A percentile compares a stretch with the other conserved stretches of the same genome.
phyloP scores from a whole-genome alignment of 371 early-diverging fungal genomes.

The Phascolomyces articulosus region DNA sequence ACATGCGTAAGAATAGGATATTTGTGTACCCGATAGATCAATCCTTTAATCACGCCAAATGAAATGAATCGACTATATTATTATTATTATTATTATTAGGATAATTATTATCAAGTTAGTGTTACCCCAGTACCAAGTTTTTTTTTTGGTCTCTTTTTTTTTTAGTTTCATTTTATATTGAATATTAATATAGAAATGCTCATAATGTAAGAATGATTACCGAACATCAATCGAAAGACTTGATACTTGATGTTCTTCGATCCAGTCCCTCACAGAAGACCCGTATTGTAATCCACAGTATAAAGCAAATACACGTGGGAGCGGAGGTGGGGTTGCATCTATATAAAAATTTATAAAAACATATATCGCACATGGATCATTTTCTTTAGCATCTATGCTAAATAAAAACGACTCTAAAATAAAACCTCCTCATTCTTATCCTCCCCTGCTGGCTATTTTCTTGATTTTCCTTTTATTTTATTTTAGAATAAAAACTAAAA shows the following conservation, averaged over 20 bases:
- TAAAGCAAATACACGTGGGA: conserved; percentile 70
- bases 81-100: too few species aligned
- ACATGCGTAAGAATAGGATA: conserved; percentile 68
- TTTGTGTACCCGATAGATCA: conserved; percentile 81
- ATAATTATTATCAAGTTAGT: conserved; percentile 3
- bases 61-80: conserved; percentile 73
- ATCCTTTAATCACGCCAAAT: conserved; percentile 81
- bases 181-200: too few species aligned
- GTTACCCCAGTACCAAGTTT: background rate
- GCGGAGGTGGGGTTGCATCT: conserved; percentile 54
- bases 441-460: too few species aligned
- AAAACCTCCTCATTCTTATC: too few species aligned
- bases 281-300: conserved; percentile 79
- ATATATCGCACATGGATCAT: background rate
- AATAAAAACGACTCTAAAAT: too few species aligned
- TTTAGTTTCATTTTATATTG: too few species aligned
- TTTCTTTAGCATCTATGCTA: background rate
- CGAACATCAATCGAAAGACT: conserved; percentile 74
- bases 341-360: conserved; percentile 9
- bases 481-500: too few species aligned
- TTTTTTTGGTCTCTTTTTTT: background rate
- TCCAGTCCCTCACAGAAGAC: conserved; percentile 74
- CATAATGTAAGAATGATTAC: conserved; percentile 31
- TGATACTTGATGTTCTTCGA: conserved; percentile 68
- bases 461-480: background rate